Percentiles rank a stretch among this genome's conserved stretches.
Conservation (phyloP, 2,329 filamentous ascomycete genomes). For the Colletotrichum sp. region DNA sequence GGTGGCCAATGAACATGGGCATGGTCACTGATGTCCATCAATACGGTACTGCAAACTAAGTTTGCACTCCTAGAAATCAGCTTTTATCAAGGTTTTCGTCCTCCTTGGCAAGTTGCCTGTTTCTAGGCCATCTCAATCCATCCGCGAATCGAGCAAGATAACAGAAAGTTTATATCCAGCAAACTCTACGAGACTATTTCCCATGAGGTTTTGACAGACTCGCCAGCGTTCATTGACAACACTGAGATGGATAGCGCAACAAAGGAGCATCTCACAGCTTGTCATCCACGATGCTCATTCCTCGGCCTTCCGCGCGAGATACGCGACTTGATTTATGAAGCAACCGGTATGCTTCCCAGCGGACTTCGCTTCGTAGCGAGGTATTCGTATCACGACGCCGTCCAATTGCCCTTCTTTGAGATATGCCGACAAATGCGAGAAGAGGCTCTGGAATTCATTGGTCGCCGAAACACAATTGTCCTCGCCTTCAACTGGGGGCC, state of each 20-base stretch:
- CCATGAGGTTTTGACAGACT: not conserved
- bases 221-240: not conserved
- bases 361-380: not conserved
- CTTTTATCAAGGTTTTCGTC: not conserved
- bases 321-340: not conserved
- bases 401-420: not conserved
- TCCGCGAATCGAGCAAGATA: not conserved
- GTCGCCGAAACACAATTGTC: not conserved
- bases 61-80: not conserved
- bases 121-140: not conserved
- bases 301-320: not conserved
- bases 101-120: not conserved
- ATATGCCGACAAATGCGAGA: not conserved
- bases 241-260: not conserved
- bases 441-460: not conserved
- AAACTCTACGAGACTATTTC: not conserved
- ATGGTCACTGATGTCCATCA: not conserved
- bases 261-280: not conserved
- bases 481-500: not conserved
- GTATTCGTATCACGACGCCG: not conserved
- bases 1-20: not conserved
- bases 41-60: not conserved
- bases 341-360: not conserved
- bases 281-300: not conserved
- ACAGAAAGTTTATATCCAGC: accelerated